These are phyloP conservation scores for Hymenoscyphus scutula DNA, from an alignment of 2,329 filamentous ascomycete species.

Conservation along the genomic window DNA sequence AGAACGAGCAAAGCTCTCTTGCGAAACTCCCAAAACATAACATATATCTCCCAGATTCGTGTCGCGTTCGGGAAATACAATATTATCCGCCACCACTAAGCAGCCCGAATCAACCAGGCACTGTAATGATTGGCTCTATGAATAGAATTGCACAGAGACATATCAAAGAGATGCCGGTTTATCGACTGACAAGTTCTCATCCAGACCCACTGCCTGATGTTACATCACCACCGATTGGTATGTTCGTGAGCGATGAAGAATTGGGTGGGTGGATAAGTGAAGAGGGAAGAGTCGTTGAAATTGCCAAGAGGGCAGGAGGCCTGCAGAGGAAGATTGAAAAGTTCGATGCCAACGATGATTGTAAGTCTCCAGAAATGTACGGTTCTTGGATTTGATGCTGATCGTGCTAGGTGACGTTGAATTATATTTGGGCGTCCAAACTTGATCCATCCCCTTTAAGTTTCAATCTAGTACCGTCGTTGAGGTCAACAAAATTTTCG, in stretches of 20 bases:
- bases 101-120: neutral
- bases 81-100: slow-evolving; percentile 1
- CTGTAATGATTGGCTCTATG: slow-evolving; percentile 1
- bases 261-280: slow-evolving; percentile 4
- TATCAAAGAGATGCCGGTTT: slow-evolving; percentile 2
- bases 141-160: neutral
- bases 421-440: neutral
- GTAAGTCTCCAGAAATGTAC: neutral
- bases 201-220: neutral
- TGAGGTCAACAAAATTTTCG: too few species aligned
- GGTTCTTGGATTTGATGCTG: neutral
- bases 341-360: slow-evolving; percentile 7
- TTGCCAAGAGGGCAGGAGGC: neutral
- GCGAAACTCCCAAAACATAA: neutral
- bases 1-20: neutral
- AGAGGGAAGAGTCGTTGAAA: neutral
- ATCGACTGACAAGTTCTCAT: neutral
- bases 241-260: neutral
- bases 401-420: neutral
- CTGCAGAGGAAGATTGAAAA: slow-evolving; percentile 6
- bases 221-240: neutral
- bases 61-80: neutral
- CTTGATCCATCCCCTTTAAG: neutral
- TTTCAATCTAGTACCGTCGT: too few species aligned
- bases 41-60: slow-evolving; percentile 7